A percentile compares a stretch with the other conserved stretches of the same genome.
Evolutionary conservation across 2,329 filamentous ascomycete genomes (phyloP).

Genomic region (Tolypocladium ovalisporum): DNA sequence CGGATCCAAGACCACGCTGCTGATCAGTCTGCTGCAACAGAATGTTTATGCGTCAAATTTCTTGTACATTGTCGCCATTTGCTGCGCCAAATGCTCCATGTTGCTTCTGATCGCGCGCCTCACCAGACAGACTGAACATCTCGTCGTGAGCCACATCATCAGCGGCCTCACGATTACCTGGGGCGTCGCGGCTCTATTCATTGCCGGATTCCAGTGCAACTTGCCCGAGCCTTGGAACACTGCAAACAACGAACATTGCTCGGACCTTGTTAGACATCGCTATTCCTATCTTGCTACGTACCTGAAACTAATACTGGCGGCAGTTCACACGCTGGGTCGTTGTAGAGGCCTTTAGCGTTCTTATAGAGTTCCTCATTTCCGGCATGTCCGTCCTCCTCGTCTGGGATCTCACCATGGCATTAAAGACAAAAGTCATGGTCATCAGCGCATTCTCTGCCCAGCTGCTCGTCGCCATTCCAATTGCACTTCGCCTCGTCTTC

Average conservation of each 20-base stretch:
- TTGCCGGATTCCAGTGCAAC: conserved; percentile 6
- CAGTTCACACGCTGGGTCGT: conserved; percentile 6
- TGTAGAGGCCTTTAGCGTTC: conserved; percentile 5
- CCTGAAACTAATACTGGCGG: neutral
- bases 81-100: conserved; percentile 8
- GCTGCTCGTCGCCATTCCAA: conserved; percentile 7
- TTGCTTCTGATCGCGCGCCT: conserved; percentile 7
- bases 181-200: conserved; percentile 3
- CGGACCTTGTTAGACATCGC: neutral
- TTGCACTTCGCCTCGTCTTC: conserved; percentile 4
- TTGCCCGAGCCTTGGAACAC: conserved; percentile 4
- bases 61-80: conserved; percentile 7
- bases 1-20: neutral
- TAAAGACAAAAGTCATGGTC: conserved; percentile 7
- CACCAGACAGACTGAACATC: conserved; percentile 4
- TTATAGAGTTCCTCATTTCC: conserved; percentile 6
- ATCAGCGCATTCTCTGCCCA: conserved; percentile 9
- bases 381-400: conserved; percentile 6
- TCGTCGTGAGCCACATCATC: conserved; percentile 3
- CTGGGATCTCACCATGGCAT: conserved; percentile 6
- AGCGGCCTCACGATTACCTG: conserved; percentile 2
- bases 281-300: too few relatives aligned
- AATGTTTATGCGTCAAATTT: conserved; percentile 4
- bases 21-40: neutral
- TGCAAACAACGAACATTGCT: neutral